Conservation (phyloP, 768 basidiomycete species). For the Mycena maculata region DNA sequence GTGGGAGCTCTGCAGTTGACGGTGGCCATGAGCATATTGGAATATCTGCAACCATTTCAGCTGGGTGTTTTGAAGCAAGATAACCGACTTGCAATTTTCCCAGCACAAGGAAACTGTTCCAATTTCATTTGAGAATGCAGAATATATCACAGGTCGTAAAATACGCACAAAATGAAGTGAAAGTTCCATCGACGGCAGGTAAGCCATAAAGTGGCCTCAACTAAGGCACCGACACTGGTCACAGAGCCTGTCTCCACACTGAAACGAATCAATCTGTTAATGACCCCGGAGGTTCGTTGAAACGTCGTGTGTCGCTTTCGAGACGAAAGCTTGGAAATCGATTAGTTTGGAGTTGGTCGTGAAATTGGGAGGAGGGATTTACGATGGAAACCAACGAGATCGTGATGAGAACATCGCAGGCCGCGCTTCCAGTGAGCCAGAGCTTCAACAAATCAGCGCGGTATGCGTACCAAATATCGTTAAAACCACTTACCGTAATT, state of each 20-base stretch:
- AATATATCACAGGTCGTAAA: neutral
- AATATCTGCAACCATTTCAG: constrained; percentile 20
- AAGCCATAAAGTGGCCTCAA: constrained; percentile 33
- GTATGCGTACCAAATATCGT: neutral
- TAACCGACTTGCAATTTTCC: constrained; percentile 25
- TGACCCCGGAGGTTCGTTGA: constrained; percentile 38
- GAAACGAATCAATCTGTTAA: constrained; percentile 38
- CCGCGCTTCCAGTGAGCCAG: constrained; percentile 27
- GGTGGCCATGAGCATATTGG: constrained; percentile 28
- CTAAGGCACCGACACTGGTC: constrained; percentile 24
- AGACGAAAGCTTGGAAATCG: constrained; percentile 27
- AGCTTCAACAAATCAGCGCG: constrained; percentile 18
- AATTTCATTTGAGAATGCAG: neutral
- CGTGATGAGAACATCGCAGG: constrained; percentile 39
- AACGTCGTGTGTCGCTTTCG: constrained; percentile 8
- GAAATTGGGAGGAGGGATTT: neutral
- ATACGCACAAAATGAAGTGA: constrained; percentile 32
- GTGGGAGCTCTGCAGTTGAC: constrained; percentile 27
- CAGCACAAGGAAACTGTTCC: constrained; percentile 30
- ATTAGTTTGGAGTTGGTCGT: neutral
- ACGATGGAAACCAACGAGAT: constrained; percentile 38
- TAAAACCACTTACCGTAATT: neutral
- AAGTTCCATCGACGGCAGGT: constrained; percentile 27
- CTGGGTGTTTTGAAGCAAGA: neutral
- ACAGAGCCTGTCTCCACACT: constrained; percentile 33